Evolutionary conservation across 1,284 basidiomycete species (phyloP).

Genomic region (Tilletia indica): DNA sequence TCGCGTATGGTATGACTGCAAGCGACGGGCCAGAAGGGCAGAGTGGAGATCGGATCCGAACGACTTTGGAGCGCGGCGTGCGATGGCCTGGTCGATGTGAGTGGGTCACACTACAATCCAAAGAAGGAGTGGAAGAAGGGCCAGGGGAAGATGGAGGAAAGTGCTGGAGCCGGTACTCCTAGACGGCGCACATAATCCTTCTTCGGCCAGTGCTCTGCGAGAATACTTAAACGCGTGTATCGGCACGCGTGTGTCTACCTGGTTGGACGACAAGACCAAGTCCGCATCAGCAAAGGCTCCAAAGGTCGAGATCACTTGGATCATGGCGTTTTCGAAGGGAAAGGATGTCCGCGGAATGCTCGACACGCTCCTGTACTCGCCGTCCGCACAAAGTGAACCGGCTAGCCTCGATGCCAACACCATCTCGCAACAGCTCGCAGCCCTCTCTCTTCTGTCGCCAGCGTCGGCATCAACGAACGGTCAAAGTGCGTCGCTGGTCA

Average conservation of each 20-base stretch:
- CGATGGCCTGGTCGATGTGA: conserved; percentile 82
- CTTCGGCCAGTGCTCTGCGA: conserved; percentile 71
- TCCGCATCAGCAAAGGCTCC: neutral
- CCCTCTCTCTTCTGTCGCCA: too few species aligned
- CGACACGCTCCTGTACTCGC: conserved; percentile 25
- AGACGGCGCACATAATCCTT: conserved; percentile 94
- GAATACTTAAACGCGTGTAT: conserved; percentile 65
- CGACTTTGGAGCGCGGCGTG: conserved; percentile 26
- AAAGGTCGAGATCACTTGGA: conserved; percentile 36
- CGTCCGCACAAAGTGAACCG: neutral
- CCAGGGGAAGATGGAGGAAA: neutral
- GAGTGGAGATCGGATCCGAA: conserved; percentile 25
- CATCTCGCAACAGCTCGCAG: neutral
- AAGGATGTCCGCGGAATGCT: conserved; percentile 46
- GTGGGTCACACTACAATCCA: conserved; percentile 62
- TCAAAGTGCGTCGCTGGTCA: conserved; percentile 2
- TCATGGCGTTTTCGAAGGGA: conserved; percentile 48
- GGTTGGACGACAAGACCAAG: conserved; percentile 4
- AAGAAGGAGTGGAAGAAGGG: neutral
- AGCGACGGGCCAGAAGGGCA: conserved; percentile 26
- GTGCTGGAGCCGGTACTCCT: conserved; percentile 63
- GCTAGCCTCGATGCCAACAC: neutral
- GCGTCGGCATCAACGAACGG: neutral
- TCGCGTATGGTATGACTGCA: conserved; percentile 41
- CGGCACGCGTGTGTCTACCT: neutral